These are phyloP conservation scores for Orbilia blumenaviensis DNA, from an alignment of 2,329 filamentous ascomycete species.

Conservation along the genomic window DNA sequence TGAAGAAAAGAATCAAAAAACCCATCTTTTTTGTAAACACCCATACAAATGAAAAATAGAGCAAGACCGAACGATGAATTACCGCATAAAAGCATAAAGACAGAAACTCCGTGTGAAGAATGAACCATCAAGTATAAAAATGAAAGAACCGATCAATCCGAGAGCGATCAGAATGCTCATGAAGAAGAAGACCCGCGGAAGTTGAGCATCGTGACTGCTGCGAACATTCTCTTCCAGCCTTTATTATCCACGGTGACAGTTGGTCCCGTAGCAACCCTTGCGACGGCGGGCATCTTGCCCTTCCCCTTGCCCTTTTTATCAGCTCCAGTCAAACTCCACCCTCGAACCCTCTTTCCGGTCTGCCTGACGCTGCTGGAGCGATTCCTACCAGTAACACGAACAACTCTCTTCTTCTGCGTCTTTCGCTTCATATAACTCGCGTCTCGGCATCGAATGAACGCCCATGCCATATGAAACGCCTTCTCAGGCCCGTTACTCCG, in stretches of 20 bases:
- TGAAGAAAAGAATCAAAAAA: conserved; percentile 17
- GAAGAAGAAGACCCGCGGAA: not conserved
- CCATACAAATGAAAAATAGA: conserved; percentile 35
- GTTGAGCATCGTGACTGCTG: conserved; percentile 14
- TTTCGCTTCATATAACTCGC: conserved; percentile 47
- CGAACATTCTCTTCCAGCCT: conserved; percentile 33
- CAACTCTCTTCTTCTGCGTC: conserved; percentile 33
- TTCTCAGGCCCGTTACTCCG: conserved; percentile 51
- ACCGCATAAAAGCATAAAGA: conserved; percentile 17
- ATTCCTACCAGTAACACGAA: conserved; percentile 32
- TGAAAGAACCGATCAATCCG: not conserved
- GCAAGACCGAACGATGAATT: not conserved
- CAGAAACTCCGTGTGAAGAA: not conserved
- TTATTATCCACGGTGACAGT: too few relatives aligned
- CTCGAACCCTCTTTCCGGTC: conserved; percentile 46
- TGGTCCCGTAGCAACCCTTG: not conserved
- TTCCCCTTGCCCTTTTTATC: conserved; percentile 31
- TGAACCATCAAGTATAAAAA: not conserved
- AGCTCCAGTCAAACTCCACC: conserved; percentile 37
- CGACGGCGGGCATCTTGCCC: conserved; percentile 19
- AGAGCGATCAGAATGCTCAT: not conserved
- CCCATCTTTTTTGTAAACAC: conserved; percentile 14
- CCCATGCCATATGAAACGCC: conserved; percentile 52
- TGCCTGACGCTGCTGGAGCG: conserved; percentile 42
- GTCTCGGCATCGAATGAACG: conserved; percentile 46